Conservation (phyloP, 179 eudicot genomes). For the Dionaea muscipula region DNA sequence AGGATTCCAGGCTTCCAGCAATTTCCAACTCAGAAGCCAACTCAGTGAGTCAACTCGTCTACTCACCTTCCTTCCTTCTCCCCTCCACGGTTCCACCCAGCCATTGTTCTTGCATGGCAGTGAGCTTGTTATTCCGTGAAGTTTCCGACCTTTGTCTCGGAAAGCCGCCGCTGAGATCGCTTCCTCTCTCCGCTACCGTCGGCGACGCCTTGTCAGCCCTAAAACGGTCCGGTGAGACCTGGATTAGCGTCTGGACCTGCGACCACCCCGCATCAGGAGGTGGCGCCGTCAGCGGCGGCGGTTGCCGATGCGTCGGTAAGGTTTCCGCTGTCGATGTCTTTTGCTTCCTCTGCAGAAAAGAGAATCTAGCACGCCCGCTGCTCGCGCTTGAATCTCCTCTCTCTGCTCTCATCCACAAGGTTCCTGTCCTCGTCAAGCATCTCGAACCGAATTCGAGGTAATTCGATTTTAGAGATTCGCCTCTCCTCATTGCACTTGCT, state of each 20-base stretch:
- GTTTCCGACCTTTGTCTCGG: conserved; percentile 70
- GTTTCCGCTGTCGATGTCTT: conserved; percentile 46
- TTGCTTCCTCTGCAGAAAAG: conserved; percentile 40
- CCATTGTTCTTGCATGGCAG: conserved; percentile 80
- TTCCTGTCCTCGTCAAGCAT: conserved; percentile 30
- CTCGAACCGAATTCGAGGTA: conserved; percentile 61
- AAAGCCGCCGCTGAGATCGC: conserved; percentile 51
- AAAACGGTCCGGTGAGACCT: conserved; percentile 40
- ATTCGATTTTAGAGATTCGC: too few species aligned
- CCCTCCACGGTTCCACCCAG: too few species aligned
- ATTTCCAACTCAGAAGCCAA: too few species aligned
- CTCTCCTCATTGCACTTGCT: too few species aligned
- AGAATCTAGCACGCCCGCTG: conserved; percentile 27
- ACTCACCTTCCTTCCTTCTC: too few species aligned
- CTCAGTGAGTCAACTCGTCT: too few species aligned
- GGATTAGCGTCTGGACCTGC: conserved; percentile 52
- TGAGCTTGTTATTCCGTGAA: conserved; percentile 32
- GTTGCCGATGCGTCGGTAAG: conserved; percentile 47
- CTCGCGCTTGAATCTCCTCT: conserved; percentile 40
- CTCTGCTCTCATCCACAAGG: conserved; percentile 27
- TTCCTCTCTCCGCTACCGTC: conserved; percentile 39
- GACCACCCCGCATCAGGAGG: conserved; percentile 11
- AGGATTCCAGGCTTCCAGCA: too few species aligned
- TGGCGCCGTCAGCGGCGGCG: neutral
- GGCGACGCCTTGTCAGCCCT: conserved; percentile 44